Percentiles rank a stretch among this genome's conserved stretches.
These are phyloP conservation scores for Nothopassalora personata DNA, from an alignment of 2,329 filamentous ascomycete genomes.

Conservation along the genomic window DNA sequence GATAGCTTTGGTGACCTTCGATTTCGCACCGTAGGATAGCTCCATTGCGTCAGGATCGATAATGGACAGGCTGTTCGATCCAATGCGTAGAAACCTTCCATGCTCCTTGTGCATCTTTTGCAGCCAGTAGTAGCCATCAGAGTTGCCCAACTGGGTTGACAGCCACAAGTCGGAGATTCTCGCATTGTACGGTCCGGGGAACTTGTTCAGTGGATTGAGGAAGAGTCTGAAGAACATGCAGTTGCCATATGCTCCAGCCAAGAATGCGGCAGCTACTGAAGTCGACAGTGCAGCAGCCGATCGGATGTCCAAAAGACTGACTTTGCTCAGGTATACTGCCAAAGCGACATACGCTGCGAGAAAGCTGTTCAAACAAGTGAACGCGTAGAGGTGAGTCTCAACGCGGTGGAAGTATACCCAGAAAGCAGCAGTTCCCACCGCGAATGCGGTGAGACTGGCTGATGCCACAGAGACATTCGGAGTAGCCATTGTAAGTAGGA, in stretches of 20 bases:
- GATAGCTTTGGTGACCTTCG: slow-evolving; percentile 38
- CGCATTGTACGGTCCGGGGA: slow-evolving; percentile 33
- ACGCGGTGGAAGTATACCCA: slow-evolving; percentile 24
- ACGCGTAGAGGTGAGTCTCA: slow-evolving; percentile 29
- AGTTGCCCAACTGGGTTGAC: slow-evolving; percentile 22
- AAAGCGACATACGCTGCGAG: slow-evolving; percentile 14
- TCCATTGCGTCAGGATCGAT: slow-evolving; percentile 35
- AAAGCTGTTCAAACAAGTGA: slow-evolving; percentile 22
- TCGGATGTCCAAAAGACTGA: slow-evolving; percentile 11
- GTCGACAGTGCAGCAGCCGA: slow-evolving; percentile 12
- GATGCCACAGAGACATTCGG: not conserved
- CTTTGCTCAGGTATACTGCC: slow-evolving; percentile 15
- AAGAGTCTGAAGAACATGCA: slow-evolving; percentile 35
- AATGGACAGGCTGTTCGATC: slow-evolving; percentile 36
- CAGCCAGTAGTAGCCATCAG: slow-evolving; percentile 30
- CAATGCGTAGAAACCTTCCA: slow-evolving; percentile 34
- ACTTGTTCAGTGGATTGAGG: slow-evolving; percentile 32
- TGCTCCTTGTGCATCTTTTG: slow-evolving; percentile 32
- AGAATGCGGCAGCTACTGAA: slow-evolving; percentile 11
- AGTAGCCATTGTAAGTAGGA: not conserved
- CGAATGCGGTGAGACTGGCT: slow-evolving; percentile 4
- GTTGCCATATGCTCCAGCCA: slow-evolving; percentile 27
- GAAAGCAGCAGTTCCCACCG: slow-evolving; percentile 16
- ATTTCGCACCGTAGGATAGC: slow-evolving; percentile 36
- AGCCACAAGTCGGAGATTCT: slow-evolving; percentile 34